phyloP scores from a whole-genome alignment of 345 rosid genomes.

The Linum trigynum region DNA sequence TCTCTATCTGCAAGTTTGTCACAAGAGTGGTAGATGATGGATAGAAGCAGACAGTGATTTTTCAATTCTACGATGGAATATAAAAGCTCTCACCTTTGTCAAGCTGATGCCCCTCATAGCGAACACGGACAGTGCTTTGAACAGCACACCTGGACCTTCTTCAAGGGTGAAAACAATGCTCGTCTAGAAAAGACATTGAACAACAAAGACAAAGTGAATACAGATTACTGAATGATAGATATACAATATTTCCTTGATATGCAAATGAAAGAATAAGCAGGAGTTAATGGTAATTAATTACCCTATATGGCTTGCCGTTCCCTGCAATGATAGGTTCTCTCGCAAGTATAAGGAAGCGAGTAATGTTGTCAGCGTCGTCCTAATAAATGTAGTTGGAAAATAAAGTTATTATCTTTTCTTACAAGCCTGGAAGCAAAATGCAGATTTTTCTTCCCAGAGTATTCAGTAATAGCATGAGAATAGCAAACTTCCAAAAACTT shows the following conservation, averaged over 20 bases:
- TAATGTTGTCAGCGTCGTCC: slow-evolving; percentile 70
- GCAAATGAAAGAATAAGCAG: not conserved
- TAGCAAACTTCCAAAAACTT: not conserved
- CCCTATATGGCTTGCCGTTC: slow-evolving; percentile 64
- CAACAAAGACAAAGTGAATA: not conserved
- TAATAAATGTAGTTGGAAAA: slow-evolving; percentile 19
- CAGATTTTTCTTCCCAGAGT: no score
- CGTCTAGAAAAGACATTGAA: slow-evolving; percentile 35
- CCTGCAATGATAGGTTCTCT: slow-evolving; percentile 86
- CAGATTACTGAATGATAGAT: slow-evolving; percentile 2
- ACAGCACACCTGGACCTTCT: slow-evolving; percentile 87
- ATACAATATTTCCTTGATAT: not conserved
- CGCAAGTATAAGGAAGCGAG: slow-evolving; percentile 81
- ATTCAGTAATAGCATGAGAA: no score
- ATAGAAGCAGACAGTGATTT: no score
- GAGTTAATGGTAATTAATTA: slow-evolving; percentile 14
- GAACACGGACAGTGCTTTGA: slow-evolving; percentile 88
- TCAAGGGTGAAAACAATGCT: slow-evolving; percentile 93
- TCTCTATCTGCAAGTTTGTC: slow-evolving; percentile 57
- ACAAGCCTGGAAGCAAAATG: no score
- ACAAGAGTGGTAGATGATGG: not conserved
- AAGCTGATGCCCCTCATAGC: slow-evolving; percentile 72
- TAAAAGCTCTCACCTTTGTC: slow-evolving; percentile 44
- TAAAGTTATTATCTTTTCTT: not conserved
- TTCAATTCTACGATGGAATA: not conserved